These are phyloP conservation scores for Scedosporium boydii DNA, from an alignment of 2,329 filamentous ascomycete species.

Conservation along the genomic window DNA sequence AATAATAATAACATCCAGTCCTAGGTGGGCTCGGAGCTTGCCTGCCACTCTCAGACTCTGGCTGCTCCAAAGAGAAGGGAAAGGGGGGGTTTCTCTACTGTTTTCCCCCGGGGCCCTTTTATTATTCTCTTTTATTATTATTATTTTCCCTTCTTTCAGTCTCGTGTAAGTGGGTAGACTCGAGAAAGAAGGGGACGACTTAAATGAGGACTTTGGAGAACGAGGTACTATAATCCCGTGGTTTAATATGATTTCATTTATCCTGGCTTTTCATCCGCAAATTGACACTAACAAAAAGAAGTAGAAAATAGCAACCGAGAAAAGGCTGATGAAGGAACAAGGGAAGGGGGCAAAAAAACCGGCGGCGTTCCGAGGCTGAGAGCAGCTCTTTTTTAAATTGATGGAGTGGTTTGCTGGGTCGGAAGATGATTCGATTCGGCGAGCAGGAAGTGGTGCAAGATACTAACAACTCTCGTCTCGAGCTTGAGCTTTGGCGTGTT, in stretches of 20 bases:
- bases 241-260: slow-evolving; percentile 35
- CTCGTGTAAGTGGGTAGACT: not conserved
- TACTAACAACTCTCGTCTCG: not conserved
- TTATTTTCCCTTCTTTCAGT: not conserved
- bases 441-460: not conserved
- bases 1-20: not conserved
- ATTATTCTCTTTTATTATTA: not conserved
- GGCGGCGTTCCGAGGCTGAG: not conserved
- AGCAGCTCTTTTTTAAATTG: not conserved
- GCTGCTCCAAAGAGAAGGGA: not conserved
- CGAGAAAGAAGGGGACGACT: not conserved
- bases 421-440: not conserved
- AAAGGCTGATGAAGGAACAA: not conserved
- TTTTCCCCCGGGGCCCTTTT: not conserved
- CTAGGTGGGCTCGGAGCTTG: not conserved
- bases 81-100: not conserved
- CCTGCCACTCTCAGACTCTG: not conserved
- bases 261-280: slow-evolving; percentile 31
- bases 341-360: not conserved
- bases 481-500: too few species aligned
- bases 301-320: not conserved
- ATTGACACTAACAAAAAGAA: slow-evolving; percentile 17
- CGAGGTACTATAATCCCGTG: not conserved
- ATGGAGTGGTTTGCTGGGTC: not conserved
- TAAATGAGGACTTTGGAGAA: not conserved